phyloP scores from a whole-genome alignment of 345 rosid species.

The Turnera subulata region DNA sequence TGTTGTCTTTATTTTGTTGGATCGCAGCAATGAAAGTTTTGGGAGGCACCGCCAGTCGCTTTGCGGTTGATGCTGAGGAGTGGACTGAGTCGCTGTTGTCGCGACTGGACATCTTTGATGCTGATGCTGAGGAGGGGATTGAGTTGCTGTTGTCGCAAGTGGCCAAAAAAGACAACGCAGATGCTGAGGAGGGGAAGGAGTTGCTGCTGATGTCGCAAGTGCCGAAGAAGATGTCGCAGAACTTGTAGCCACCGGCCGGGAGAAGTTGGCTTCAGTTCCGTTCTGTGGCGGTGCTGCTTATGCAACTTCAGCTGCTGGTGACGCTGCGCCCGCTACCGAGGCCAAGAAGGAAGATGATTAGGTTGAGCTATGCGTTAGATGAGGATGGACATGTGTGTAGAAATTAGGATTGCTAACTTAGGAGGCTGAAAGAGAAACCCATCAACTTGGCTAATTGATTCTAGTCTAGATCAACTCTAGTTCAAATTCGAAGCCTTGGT shows the following conservation, averaged over 20 bases:
- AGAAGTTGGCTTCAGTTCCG: constrained; percentile 28
- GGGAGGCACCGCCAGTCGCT: constrained; percentile 63
- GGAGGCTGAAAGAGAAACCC: background rate
- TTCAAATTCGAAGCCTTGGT: background rate
- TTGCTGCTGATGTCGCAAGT: too few relatives aligned
- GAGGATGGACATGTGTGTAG: too few relatives aligned
- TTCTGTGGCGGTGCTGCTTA: constrained; percentile 15
- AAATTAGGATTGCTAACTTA: background rate
- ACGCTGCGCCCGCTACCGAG: constrained; percentile 12
- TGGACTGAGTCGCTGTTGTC: too few relatives aligned
- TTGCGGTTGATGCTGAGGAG: too few relatives aligned
- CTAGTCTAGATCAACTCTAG: background rate
- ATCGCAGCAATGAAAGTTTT: constrained; percentile 58
- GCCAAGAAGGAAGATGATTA: constrained; percentile 22
- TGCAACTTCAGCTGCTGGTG: constrained; percentile 1
- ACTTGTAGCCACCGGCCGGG: constrained; percentile 21
- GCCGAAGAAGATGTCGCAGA: too few relatives aligned
- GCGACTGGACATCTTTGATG: constrained; percentile 14
- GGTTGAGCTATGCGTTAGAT: too few relatives aligned
- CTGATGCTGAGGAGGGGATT: constrained; percentile 17
- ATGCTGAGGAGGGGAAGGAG: too few relatives aligned
- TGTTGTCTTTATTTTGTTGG: background rate
- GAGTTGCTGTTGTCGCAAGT: constrained; percentile 15
- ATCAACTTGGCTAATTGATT: background rate
- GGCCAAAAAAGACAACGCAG: constrained; percentile 15